Conservation (phyloP, 306 rosid species). For the Pueraria montana region DNA sequence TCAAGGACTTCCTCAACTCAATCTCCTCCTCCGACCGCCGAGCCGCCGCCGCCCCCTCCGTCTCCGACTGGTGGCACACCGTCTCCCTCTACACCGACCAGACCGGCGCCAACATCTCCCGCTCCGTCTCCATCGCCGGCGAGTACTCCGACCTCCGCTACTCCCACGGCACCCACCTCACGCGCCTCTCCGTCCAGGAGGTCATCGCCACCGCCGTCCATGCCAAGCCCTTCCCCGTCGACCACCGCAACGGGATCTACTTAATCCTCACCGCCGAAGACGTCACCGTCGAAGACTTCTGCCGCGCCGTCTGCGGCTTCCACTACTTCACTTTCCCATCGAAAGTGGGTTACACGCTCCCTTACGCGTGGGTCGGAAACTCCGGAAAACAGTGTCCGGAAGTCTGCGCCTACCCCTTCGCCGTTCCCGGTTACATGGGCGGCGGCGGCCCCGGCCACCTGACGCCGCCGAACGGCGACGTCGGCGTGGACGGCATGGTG, state of each 20-base stretch:
- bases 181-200: constrained; percentile 79
- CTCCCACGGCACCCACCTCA: constrained; percentile 73
- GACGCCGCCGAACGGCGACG: constrained; percentile 58
- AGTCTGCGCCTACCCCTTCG: constrained; percentile 93
- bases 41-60: constrained; percentile 70
- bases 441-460: constrained; percentile 76
- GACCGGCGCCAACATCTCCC: constrained; percentile 88
- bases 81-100: constrained; percentile 90
- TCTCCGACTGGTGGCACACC: constrained; percentile 88
- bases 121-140: constrained; percentile 71
- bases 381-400: constrained; percentile 94
- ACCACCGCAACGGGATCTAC: constrained; percentile 84
- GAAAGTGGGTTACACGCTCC: constrained; percentile 84
- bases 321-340: constrained; percentile 96
- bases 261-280: constrained; percentile 73
- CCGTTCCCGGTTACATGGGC: constrained; percentile 82
- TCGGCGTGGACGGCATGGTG: constrained; percentile 58
- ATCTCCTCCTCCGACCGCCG: constrained; percentile 57
- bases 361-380: constrained; percentile 95
- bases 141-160: constrained; percentile 66
- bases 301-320: constrained; percentile 95
- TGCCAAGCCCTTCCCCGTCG: constrained; percentile 80
- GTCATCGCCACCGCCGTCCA: constrained; percentile 77
- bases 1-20: constrained; percentile 77
- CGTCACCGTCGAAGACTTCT: constrained; percentile 82